Percentiles rank a stretch among this genome's conserved stretches.
These are phyloP conservation scores for Camelina hispida DNA, from an alignment of 345 rosid genomes.

Conservation along the genomic window DNA sequence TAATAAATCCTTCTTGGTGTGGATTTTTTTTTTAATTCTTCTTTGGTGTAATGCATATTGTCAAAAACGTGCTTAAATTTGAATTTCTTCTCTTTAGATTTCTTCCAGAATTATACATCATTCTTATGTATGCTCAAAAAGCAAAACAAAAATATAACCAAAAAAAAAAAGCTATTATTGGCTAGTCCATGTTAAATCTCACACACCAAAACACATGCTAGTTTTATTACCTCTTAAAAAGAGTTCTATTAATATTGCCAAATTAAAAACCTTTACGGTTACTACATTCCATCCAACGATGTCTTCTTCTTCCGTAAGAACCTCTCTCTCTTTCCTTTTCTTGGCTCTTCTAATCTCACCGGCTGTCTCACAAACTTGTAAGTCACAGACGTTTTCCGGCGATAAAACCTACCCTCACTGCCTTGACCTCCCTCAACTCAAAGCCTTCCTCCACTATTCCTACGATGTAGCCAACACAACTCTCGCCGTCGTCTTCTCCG, in stretches of 20 bases:
- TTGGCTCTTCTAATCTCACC: constrained; percentile 48
- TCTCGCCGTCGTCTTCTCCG: constrained; percentile 71
- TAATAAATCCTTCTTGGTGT: too few relatives aligned
- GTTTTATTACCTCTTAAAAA: not conserved
- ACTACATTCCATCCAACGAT: constrained; percentile 25
- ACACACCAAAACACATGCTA: constrained; percentile 24
- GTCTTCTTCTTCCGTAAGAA: constrained; percentile 29
- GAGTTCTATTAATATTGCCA: constrained; percentile 25
- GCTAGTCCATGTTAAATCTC: constrained; percentile 1
- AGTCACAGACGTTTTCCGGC: constrained; percentile 55
- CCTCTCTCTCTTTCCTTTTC: constrained; percentile 33
- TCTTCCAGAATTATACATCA: not conserved
- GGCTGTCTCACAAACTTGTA: constrained; percentile 60
- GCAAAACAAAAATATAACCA: not conserved
- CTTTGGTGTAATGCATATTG: too few relatives aligned
- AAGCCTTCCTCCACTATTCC: constrained; percentile 75
- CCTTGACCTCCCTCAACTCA: constrained; percentile 69
- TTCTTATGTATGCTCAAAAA: not conserved
- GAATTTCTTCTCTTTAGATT: not conserved
- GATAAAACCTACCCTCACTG: constrained; percentile 60
- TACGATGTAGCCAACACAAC: constrained; percentile 63
- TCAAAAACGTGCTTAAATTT: too few relatives aligned
- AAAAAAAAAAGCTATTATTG: not conserved
- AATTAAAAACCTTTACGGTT: constrained; percentile 22
- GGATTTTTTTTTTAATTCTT: too few relatives aligned